phyloP scores from a whole-genome alignment of 768 basidiomycete species.

The Tricholoma saponaceum region DNA sequence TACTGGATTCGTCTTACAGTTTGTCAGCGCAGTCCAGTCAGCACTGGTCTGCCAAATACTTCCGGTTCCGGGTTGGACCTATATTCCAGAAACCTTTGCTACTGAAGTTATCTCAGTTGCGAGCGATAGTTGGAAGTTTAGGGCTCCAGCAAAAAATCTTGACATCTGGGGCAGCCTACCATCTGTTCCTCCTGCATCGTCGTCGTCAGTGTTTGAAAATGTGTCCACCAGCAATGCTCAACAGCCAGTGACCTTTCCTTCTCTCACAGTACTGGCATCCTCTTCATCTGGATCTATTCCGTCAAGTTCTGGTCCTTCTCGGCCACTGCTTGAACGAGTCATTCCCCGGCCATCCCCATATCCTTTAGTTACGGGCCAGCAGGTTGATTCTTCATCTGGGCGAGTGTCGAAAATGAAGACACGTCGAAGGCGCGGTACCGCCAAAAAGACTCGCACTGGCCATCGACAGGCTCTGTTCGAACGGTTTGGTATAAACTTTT shows the following conservation, averaged over 20 bases:
- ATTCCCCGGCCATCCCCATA: background rate
- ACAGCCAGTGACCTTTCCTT: background rate
- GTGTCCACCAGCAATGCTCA: too few relatives aligned
- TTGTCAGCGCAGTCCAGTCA: background rate
- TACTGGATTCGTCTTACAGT: too few relatives aligned
- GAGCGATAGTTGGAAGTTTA: background rate
- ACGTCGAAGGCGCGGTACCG: too few relatives aligned
- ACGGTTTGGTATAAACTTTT: background rate
- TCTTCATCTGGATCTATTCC: too few relatives aligned
- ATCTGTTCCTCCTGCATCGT: background rate
- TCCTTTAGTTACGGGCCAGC: background rate
- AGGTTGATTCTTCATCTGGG: background rate
- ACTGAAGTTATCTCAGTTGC: background rate
- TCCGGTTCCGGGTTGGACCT: background rate
- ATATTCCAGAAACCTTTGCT: background rate
- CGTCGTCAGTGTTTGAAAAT: too few relatives aligned
- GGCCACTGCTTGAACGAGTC: background rate
- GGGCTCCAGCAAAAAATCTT: too few relatives aligned
- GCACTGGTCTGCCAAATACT: too few relatives aligned
- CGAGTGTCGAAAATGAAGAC: background rate
- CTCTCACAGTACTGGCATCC: background rate
- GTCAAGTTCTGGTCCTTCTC: background rate
- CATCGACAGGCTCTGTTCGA: background rate
- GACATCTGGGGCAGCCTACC: too few relatives aligned
- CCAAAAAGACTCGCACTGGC: background rate